Percentiles rank a stretch among this genome's conserved stretches.
phyloP scores from a whole-genome alignment of 1,139 yeast genomes.

The Nakaseomyces kungkrabaensis region DNA sequence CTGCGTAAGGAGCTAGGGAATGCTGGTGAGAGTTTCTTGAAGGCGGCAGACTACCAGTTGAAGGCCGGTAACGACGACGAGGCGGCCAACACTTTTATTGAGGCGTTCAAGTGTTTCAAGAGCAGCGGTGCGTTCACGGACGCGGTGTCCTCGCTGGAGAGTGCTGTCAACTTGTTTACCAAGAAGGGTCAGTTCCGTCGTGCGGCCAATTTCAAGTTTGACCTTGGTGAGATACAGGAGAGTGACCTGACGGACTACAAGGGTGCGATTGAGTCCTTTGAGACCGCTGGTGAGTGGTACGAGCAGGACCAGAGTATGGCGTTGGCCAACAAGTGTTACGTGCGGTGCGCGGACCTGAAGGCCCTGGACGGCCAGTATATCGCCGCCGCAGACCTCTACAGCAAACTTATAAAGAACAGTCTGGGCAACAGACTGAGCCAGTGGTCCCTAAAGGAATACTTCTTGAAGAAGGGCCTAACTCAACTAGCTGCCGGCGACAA shows the following conservation, averaged over 20 bases:
- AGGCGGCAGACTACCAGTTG: slow-evolving; percentile 74
- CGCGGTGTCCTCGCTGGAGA: slow-evolving; percentile 66
- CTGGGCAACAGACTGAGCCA: slow-evolving; percentile 66
- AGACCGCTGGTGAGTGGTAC: slow-evolving; percentile 94
- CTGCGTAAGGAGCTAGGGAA: slow-evolving; percentile 54
- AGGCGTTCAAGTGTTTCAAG: slow-evolving; percentile 82
- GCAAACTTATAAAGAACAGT: slow-evolving; percentile 65
- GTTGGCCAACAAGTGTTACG: slow-evolving; percentile 72
- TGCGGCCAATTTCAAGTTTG: slow-evolving; percentile 90
- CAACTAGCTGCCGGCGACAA: slow-evolving; percentile 73
- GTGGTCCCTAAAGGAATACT: slow-evolving; percentile 91
- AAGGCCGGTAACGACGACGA: slow-evolving; percentile 77
- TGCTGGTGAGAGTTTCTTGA: slow-evolving; percentile 79
- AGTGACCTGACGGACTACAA: slow-evolving; percentile 53
- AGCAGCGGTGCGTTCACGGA: slow-evolving; percentile 59
- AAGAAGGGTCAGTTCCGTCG: slow-evolving; percentile 90
- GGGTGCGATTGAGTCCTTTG: slow-evolving; percentile 69
- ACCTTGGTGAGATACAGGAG: slow-evolving; percentile 81
- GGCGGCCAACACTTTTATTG: slow-evolving; percentile 83
- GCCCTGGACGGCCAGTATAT: slow-evolving; percentile 67
- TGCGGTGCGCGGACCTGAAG: slow-evolving; percentile 83
- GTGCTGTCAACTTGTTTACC: slow-evolving; percentile 77
- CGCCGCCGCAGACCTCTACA: slow-evolving; percentile 68
- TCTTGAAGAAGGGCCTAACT: slow-evolving; percentile 73
- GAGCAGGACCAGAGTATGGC: slow-evolving; percentile 91